These are phyloP conservation scores for Avena atlantica DNA, from an alignment of 176 grass and related monocot genomes.

Conservation along the genomic window DNA sequence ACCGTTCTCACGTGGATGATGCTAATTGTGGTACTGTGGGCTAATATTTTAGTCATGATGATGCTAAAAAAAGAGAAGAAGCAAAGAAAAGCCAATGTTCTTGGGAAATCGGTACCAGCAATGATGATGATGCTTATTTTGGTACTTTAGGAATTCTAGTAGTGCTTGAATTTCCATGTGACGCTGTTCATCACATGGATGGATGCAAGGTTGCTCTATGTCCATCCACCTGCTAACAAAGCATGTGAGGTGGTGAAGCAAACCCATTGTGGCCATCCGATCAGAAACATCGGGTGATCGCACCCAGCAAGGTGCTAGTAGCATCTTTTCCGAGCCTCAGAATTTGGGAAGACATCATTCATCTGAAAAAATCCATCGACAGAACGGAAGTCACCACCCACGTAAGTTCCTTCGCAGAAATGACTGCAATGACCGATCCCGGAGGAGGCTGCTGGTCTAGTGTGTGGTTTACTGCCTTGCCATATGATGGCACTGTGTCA, in stretches of 20 bases:
- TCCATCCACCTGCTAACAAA: background rate
- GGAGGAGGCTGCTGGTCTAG: too few species aligned
- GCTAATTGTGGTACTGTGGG: too few species aligned
- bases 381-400: too few species aligned
- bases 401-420: too few species aligned
- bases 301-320: background rate
- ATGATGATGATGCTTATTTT: background rate
- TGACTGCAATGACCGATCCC: too few species aligned
- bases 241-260: background rate
- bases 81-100: background rate
- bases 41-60: too few species aligned
- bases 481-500: background rate
- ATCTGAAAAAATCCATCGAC: too few species aligned
- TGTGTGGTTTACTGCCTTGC: too few species aligned
- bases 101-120: background rate
- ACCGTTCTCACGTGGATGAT: background rate
- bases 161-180: slow-evolving; percentile 9
- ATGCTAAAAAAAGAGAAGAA: background rate
- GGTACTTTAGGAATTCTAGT: background rate
- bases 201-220: background rate
- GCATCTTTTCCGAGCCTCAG: background rate
- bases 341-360: too few species aligned
- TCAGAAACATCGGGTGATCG: background rate
- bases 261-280: background rate
- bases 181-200: slow-evolving; percentile 35